Conservation (phyloP, 495 filamentous ascomycete species). For the Jackrogersella multiformis region DNA sequence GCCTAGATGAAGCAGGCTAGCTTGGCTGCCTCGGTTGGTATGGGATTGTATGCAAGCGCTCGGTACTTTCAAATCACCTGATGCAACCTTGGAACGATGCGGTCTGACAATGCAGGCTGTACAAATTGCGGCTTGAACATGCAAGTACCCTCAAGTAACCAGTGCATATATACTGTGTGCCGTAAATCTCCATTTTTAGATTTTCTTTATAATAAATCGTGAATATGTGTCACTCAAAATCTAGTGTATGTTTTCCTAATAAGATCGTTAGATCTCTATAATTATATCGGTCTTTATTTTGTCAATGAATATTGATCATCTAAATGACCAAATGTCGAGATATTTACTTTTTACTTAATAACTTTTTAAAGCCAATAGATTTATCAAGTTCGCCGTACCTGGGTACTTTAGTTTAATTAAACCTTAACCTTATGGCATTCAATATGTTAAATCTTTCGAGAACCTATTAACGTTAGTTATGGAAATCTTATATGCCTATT, state of each 20-base stretch:
- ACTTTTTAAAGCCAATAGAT: neutral
- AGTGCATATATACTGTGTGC: conserved; percentile 31
- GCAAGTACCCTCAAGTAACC: conserved; percentile 42
- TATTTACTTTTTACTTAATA: neutral
- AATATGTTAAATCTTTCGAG: too few relatives aligned
- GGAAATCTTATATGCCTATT: too few relatives aligned
- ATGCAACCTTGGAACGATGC: conserved; percentile 43
- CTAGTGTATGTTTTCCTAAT: neutral
- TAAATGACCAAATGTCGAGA: too few relatives aligned
- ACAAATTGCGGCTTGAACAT: conserved; percentile 38
- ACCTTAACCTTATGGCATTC: too few relatives aligned
- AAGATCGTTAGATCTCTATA: neutral
- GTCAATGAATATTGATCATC: neutral
- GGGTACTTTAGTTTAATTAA: too few relatives aligned
- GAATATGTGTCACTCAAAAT: too few relatives aligned
- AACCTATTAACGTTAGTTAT: too few relatives aligned
- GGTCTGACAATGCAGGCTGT: conserved; percentile 44
- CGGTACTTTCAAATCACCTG: conserved; percentile 42
- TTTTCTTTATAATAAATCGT: neutral
- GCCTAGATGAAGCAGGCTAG: conserved; percentile 16
- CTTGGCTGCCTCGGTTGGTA: conserved; percentile 35
- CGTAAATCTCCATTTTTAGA: neutral
- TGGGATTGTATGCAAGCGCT: conserved; percentile 37
- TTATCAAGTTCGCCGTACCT: too few relatives aligned
- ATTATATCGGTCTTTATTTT: neutral